Evolutionary conservation across 768 basidiomycete species (phyloP).

Genomic region (Pholiota microspora): DNA sequence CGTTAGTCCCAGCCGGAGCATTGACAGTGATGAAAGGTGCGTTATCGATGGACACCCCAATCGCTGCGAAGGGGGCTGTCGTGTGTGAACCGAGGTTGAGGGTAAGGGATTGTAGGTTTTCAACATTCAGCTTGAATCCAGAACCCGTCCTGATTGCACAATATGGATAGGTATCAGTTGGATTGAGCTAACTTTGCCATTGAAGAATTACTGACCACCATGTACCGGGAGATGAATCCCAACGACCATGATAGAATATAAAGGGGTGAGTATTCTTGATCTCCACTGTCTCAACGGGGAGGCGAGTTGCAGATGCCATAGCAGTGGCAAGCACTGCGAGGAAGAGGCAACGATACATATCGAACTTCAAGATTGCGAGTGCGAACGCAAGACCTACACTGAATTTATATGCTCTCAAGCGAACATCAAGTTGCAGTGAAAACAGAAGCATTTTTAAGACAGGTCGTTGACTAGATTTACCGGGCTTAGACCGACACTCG

Average conservation of each 20-base stretch:
- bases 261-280: conserved; percentile 37
- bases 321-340: background rate
- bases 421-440: too few relatives aligned
- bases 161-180: background rate
- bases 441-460: background rate
- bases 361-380: too few relatives aligned
- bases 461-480: background rate
- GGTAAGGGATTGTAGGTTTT: conserved; percentile 38
- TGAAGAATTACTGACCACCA: conserved; percentile 46
- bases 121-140: conserved; percentile 48
- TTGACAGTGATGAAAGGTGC: conserved; percentile 44
- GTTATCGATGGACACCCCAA: conserved; percentile 49
- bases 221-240: conserved; percentile 49
- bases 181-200: background rate
- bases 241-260: conserved; percentile 49
- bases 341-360: background rate
- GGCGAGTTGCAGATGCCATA: background rate
- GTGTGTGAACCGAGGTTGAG: conserved; percentile 49
- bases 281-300: conserved; percentile 1
- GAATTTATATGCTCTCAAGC: too few relatives aligned
- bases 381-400: too few relatives aligned
- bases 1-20: conserved; percentile 43
- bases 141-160: conserved; percentile 53
- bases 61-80: conserved; percentile 38
- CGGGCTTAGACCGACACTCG: background rate